Percentiles rank a stretch among this genome's conserved stretches.
Conservation (phyloP, 768 basidiomycete species). For the Pilatotrama ljubarskyi region DNA sequence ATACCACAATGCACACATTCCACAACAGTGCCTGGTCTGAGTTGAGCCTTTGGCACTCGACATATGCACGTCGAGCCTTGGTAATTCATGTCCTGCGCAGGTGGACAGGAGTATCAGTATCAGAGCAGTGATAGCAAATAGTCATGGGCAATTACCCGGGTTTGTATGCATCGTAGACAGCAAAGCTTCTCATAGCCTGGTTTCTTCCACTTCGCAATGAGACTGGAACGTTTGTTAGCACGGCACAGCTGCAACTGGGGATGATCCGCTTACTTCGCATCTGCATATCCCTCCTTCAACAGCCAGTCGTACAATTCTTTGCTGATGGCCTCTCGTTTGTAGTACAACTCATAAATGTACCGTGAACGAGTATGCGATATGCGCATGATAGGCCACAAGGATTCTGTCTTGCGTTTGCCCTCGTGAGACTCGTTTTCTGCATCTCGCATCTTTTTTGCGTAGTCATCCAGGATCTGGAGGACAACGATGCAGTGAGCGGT, state of each 20-base stretch:
- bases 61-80: conserved; percentile 98
- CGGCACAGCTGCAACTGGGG: neutral
- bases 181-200: conserved; percentile 97
- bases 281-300: conserved; percentile 93
- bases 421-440: conserved; percentile 99
- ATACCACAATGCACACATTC: conserved; percentile 97
- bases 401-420: conserved; percentile 93
- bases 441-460: conserved; percentile 98
- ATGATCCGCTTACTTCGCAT: conserved; percentile 72
- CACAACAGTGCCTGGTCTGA: conserved; percentile 87
- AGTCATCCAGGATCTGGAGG: conserved; percentile 89
- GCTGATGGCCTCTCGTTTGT: conserved; percentile 95
- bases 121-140: neutral
- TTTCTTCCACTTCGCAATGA: conserved; percentile 99
- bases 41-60: conserved; percentile 92
- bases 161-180: conserved; percentile 95
- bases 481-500: neutral
- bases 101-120: neutral
- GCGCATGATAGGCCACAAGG: conserved; percentile 95
- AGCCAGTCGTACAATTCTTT: conserved; percentile 96
- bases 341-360: conserved; percentile 98
- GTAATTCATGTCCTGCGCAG: conserved; percentile 92
- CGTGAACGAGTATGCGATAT: conserved; percentile 94
- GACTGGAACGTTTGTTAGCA: conserved; percentile 42
- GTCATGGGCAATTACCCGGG: conserved; percentile 51